Conservation (phyloP, 352 stramenopile genomes). For the Phytophthora rubi region DNA sequence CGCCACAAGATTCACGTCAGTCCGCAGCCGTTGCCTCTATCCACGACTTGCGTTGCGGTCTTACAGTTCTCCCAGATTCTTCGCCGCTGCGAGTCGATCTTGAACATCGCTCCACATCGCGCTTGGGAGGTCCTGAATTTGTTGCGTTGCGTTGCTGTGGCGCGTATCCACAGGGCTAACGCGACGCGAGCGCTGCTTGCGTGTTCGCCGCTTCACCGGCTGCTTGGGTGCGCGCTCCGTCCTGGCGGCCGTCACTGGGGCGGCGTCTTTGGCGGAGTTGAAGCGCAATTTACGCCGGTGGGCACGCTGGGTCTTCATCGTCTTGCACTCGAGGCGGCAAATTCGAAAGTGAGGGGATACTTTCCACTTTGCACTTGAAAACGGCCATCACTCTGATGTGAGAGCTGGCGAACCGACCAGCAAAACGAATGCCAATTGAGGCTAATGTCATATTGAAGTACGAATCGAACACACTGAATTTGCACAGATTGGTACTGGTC, state of each 20-base stretch:
- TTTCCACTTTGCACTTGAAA: conserved; percentile 23
- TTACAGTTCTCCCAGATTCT: conserved; percentile 62
- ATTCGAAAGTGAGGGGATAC: conserved; percentile 37
- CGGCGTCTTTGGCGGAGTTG: conserved; percentile 15
- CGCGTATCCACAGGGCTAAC: conserved; percentile 13
- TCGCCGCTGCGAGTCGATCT: conserved; percentile 45
- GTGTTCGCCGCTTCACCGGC: conserved; percentile 30
- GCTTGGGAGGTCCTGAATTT: conserved; percentile 23
- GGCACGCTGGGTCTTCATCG: conserved; percentile 32
- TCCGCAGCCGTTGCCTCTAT: neutral
- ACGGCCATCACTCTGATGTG: conserved; percentile 31
- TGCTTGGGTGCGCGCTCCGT: conserved; percentile 20
- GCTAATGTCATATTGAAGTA: too few species aligned
- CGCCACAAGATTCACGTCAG: conserved; percentile 9
- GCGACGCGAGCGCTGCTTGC: conserved; percentile 19
- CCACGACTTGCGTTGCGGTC: conserved; percentile 1
- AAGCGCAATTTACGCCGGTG: conserved; percentile 41
- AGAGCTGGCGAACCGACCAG: neutral
- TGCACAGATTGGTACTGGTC: neutral
- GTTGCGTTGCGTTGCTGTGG: neutral
- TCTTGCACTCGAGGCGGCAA: conserved; percentile 25
- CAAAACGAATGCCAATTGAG: neutral
- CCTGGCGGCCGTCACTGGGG: conserved; percentile 22
- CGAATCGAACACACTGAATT: too few species aligned
- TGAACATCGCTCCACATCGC: conserved; percentile 44